A percentile compares a stretch with the other conserved stretches of the same genome.
phyloP scores from a whole-genome alignment of 1,284 basidiomycete genomes.

The Cutaneotrichosporon sp. region DNA sequence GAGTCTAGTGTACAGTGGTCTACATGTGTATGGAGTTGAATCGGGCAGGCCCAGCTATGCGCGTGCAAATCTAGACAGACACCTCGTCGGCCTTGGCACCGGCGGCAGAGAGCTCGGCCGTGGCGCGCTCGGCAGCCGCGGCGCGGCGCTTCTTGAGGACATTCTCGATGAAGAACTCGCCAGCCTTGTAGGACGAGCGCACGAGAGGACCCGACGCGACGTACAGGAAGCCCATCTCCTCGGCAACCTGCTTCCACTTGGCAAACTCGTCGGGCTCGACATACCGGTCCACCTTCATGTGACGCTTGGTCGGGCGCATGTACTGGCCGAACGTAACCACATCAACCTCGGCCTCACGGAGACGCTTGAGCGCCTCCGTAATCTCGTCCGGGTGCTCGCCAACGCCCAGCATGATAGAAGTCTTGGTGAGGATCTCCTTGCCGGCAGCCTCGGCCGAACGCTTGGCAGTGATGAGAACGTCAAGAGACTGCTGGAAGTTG shows the following conservation, averaged over 20 bases:
- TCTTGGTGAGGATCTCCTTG: slow-evolving; percentile 84
- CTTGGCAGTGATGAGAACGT: slow-evolving; percentile 81
- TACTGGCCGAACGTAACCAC: slow-evolving; percentile 99
- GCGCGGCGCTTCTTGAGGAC: slow-evolving; percentile 60
- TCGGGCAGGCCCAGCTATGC: background rate
- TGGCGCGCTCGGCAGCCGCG: slow-evolving; percentile 41
- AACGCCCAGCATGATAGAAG: slow-evolving; percentile 97
- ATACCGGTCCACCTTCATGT: slow-evolving; percentile 99
- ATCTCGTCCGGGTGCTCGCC: slow-evolving; percentile 87
- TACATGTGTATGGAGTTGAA: slow-evolving; percentile 2
- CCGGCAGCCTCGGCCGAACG: slow-evolving; percentile 76
- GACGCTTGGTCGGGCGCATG: slow-evolving; percentile 97
- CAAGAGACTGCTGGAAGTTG: slow-evolving; percentile 83
- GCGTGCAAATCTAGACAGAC: background rate
- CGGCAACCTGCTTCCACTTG: slow-evolving; percentile 83
- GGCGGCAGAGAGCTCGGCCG: slow-evolving; percentile 35
- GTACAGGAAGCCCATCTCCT: slow-evolving; percentile 93
- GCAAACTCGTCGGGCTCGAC: slow-evolving; percentile 92
- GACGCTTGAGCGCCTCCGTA: slow-evolving; percentile 78
- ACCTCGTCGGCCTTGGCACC: slow-evolving; percentile 9
- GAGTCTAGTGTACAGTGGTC: slow-evolving; percentile 2
- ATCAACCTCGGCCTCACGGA: slow-evolving; percentile 84
- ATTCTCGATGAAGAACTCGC: slow-evolving; percentile 90
- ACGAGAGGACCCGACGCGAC: slow-evolving; percentile 96
- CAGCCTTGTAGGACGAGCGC: slow-evolving; percentile 94